Percentiles rank a stretch among this genome's conserved stretches.
Conservation (phyloP, 495 filamentous ascomycete species). For the Hypoxylon fuscum region DNA sequence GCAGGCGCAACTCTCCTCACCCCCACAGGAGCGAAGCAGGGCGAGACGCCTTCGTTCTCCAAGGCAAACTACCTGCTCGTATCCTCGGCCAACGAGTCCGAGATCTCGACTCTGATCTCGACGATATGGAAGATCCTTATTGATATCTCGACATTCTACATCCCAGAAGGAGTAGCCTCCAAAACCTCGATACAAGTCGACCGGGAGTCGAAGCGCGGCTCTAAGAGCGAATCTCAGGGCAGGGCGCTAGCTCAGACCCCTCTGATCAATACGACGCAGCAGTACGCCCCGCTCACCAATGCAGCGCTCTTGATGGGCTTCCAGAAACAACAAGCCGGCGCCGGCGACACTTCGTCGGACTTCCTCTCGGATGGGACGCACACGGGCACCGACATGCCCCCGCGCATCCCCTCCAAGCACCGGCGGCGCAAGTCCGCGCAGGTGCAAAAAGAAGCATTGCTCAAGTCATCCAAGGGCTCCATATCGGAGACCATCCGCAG, state of each 20-base stretch:
- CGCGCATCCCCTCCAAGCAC: constrained; percentile 3
- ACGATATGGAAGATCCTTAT: constrained; percentile 53
- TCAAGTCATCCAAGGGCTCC: constrained; percentile 25
- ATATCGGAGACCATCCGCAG: constrained; percentile 19
- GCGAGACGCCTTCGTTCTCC: constrained; percentile 42
- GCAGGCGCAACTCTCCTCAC: constrained; percentile 22
- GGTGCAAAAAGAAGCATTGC: neutral
- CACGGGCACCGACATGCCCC: neutral
- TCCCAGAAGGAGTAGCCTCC: constrained; percentile 36
- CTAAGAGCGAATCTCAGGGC: neutral
- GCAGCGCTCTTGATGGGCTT: constrained; percentile 21
- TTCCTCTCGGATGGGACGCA: no score
- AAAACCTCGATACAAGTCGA: constrained; percentile 5
- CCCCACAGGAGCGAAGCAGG: constrained; percentile 14
- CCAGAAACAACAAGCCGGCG: constrained; percentile 3
- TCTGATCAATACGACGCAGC: constrained; percentile 15
- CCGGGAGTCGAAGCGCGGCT: constrained; percentile 3
- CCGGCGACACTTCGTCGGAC: no score
- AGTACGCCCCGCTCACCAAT: constrained; percentile 14
- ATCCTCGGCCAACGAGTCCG: constrained; percentile 49
- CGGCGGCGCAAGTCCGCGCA: neutral
- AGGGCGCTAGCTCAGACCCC: constrained; percentile 25
- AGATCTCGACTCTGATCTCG: constrained; percentile 50
- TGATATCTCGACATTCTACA: constrained; percentile 48
- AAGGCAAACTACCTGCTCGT: constrained; percentile 56